Percentiles rank a stretch among this genome's conserved stretches.
Evolutionary conservation across 1,139 yeast species (phyloP).

Genomic region (Casaregolazyma lundiana): DNA sequence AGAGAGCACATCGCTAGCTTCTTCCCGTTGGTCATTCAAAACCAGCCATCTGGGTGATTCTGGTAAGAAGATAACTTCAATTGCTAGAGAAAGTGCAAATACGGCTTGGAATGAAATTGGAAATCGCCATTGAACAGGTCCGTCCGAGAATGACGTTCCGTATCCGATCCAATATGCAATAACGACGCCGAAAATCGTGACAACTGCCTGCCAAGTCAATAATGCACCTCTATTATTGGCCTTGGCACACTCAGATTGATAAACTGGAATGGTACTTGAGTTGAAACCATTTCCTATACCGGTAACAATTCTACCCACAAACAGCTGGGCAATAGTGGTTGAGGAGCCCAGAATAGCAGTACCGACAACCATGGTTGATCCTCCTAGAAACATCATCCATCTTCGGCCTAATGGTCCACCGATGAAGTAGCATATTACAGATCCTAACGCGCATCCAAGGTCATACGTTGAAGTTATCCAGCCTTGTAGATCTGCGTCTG

Average conservation of each 20-base stretch:
- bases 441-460: no score
- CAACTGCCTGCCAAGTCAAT: conserved; percentile 47
- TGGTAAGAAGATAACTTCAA: no score
- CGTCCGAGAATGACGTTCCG: conserved; percentile 50
- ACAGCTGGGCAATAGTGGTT: conserved; percentile 67
- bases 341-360: conserved; percentile 72
- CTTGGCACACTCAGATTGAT: conserved; percentile 52
- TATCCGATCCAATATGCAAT: conserved; percentile 54
- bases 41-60: conserved; percentile 75
- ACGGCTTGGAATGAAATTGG: conserved; percentile 41
- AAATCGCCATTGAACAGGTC: conserved; percentile 48
- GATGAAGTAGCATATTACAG: no score
- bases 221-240: conserved; percentile 50
- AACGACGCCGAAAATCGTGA: conserved; percentile 62
- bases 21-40: conserved; percentile 47
- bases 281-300: conserved; percentile 60
- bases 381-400: no score
- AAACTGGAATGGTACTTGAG: conserved; percentile 55
- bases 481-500: no score
- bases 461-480: no score
- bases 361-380: no score
- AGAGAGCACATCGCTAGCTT: no score
- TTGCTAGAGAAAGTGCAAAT: conserved; percentile 52
- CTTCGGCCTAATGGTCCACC: no score
- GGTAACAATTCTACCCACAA: conserved; percentile 55